phyloP scores from a whole-genome alignment of 306 rosid species.

The Cucurbita pepo region DNA sequence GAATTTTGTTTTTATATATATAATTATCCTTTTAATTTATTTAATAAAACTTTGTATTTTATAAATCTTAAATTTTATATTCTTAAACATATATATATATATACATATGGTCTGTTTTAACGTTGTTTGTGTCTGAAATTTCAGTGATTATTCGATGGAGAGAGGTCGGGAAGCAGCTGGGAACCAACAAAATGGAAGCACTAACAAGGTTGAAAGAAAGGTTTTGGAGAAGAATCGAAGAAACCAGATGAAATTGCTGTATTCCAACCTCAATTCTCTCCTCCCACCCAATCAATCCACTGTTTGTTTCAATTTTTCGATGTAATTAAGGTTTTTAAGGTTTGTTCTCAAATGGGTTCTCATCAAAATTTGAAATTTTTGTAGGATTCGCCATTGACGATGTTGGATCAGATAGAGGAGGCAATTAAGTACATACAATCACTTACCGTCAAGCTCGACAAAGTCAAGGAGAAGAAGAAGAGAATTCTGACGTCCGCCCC shows the following conservation, averaged over 20 bases:
- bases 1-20: no score
- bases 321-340: neutral
- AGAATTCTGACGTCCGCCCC: constrained; percentile 1
- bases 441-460: constrained; percentile 34
- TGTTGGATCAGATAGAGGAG: constrained; percentile 55
- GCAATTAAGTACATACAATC: constrained; percentile 51
- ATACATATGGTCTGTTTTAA: no score
- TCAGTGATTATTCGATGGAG: neutral
- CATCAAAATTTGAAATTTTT: neutral
- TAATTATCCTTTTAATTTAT: no score
- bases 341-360: neutral
- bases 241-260: constrained; percentile 68
- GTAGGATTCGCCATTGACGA: constrained; percentile 26
- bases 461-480: constrained; percentile 31
- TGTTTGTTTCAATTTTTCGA: constrained; percentile 8
- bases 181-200: neutral
- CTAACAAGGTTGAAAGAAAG: constrained; percentile 54
- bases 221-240: constrained; percentile 68
- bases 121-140: no score
- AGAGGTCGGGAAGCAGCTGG: neutral
- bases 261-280: constrained; percentile 52
- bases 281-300: constrained; percentile 38
- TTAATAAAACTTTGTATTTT: no score
- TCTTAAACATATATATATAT: no score
- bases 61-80: no score